A percentile compares a stretch with the other conserved stretches of the same genome.
phyloP scores from a whole-genome alignment of 2,329 filamentous ascomycete genomes.

The Trichocomaceae sp. region DNA sequence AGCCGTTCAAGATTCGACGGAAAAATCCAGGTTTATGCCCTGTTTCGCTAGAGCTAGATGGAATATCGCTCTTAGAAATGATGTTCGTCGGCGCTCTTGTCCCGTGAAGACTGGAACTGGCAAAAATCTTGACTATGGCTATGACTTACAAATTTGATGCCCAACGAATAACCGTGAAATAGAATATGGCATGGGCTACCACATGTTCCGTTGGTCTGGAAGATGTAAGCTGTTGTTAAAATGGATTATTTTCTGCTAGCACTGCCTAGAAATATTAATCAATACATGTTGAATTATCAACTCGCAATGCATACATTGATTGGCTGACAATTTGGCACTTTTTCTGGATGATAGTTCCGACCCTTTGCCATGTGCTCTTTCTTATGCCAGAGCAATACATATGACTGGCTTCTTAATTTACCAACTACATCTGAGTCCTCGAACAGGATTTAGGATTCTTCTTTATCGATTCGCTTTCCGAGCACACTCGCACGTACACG shows the following conservation, averaged over 20 bases:
- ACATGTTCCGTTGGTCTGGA: neutral
- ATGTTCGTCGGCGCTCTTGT: neutral
- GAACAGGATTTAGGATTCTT: no score
- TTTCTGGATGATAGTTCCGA: neutral
- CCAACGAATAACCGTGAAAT: neutral
- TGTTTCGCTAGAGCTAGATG: neutral
- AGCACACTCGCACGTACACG: no score
- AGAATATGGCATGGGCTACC: neutral
- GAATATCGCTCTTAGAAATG: neutral
- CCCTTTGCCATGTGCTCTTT: neutral
- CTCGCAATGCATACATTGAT: neutral
- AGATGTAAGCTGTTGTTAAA: neutral
- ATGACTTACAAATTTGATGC: neutral
- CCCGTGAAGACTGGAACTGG: neutral
- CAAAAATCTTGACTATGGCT: neutral
- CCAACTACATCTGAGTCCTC: no score
- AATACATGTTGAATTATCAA: neutral
- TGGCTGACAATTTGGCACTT: neutral
- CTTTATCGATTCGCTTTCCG: no score
- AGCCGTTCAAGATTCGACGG: neutral
- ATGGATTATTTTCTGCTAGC: neutral
- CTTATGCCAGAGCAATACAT: neutral
- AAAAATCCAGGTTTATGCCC: neutral
- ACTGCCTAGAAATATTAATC: neutral
- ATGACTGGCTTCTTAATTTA: neutral